These are phyloP conservation scores for Neurospora africana DNA, from an alignment of 495 filamentous ascomycete species.

Conservation along the genomic window DNA sequence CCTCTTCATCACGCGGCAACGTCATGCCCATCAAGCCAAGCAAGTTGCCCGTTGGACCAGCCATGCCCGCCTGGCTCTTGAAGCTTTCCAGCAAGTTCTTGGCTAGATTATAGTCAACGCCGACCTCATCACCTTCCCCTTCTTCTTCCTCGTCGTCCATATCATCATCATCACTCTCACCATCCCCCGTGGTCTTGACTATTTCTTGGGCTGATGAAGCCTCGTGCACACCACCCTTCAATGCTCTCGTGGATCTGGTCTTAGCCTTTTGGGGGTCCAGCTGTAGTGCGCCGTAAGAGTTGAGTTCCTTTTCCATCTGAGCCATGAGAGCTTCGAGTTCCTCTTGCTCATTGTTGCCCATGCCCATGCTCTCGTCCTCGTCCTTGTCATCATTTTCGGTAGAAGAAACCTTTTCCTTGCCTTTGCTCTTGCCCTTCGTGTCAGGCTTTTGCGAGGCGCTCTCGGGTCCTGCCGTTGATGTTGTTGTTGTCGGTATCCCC, in stretches of 20 bases:
- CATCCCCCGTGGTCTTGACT: not conserved
- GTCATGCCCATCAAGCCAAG: conserved; percentile 73
- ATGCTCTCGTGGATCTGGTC: not conserved
- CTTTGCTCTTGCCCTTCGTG: conserved; percentile 11
- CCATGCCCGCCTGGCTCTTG: conserved; percentile 72
- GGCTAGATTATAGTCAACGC: conserved; percentile 78
- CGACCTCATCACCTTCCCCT: conserved; percentile 42
- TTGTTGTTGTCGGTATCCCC: conserved; percentile 50
- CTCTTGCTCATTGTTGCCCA: conserved; percentile 48
- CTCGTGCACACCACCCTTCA: conserved; percentile 9
- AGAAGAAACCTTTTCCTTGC: conserved; percentile 4
- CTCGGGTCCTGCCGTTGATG: not conserved
- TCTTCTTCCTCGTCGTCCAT: conserved; percentile 23
- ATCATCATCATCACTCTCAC: conserved; percentile 3
- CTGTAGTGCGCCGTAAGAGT: conserved; percentile 61
- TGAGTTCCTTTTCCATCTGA: conserved; percentile 75
- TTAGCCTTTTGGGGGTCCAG: conserved; percentile 37
- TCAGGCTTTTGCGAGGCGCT: not conserved
- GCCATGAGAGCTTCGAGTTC: conserved; percentile 63
- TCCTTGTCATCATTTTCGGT: conserved; percentile 18
- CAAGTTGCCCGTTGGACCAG: conserved; percentile 79
- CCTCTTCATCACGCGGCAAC: conserved; percentile 67
- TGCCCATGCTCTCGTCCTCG: conserved; percentile 3
- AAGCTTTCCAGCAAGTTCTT: conserved; percentile 89
- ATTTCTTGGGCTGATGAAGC: not conserved